Evolutionary conservation across 352 stramenopile species (phyloP), one percentile per base, ranked within the genome.

Genomic region (Pythium vanterpoolii): DNA sequence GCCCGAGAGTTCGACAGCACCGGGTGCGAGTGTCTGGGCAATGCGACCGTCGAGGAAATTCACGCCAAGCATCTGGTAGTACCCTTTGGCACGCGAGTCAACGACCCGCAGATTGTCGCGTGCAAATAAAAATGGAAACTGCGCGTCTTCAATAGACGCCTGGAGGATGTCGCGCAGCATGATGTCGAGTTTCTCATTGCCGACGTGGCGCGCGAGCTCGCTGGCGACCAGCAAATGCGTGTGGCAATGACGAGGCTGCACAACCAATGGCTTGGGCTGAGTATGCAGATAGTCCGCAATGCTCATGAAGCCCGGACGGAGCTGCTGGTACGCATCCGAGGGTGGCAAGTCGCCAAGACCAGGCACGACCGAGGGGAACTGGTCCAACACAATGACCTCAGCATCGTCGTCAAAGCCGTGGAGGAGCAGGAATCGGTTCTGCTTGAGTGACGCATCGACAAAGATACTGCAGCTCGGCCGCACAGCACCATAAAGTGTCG

Each of bases 1-100:
- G 3, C 79, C 83, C 24, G 72, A 77, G 13, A 90, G 67, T 72
- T 89, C 76, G 6, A 76, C 60, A 36, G 72, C 66, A 39, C 77
- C 79, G 3, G 83, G 83, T 51, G 61, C 76, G 27, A 92, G 68
- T 27, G 74, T 72, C 23, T 71, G 62, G 0, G 67, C 64, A 26
- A 92, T 66, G 48, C 64, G 69, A 13, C 71, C 71, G n/a, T 78
- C 69, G 2, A 87, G 71, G 57, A 77, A 90, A 54, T 90, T 92
- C 24, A 70, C 76, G 16, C 82, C 79, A 5, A 88, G 48, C 14
- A 77, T 53, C 31, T 79, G 74, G 33, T 85, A 89, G 56, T 86
- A 89, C 46, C 63, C 72, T 45, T 73, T 70, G 56, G 69, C 68
- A 6, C 68, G 51, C 8, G 74, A 40, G 1, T 70, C 51, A 13